Evolutionary conservation across 2,329 filamentous ascomycete species (phyloP).

Genomic region (Corynespora cassiicola): DNA sequence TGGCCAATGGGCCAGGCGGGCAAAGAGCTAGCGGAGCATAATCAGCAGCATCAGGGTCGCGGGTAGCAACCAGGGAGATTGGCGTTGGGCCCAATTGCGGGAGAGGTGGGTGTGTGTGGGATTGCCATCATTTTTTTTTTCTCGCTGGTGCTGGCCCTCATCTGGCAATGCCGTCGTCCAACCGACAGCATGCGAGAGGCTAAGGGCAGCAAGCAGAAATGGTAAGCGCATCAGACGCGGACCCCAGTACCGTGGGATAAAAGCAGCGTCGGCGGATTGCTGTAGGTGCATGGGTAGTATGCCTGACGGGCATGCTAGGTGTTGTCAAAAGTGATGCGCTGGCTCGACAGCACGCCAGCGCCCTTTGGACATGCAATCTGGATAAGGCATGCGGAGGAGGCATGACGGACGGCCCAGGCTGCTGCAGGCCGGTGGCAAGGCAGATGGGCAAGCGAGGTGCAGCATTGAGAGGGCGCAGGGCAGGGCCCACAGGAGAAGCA

Average conservation of each 20-base stretch:
- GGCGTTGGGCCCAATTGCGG: slow-evolving; percentile 39
- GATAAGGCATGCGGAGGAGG: slow-evolving; percentile 42
- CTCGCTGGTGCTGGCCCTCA: too few species aligned
- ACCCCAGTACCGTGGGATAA: slow-evolving; percentile 32
- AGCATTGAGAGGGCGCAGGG: neutral
- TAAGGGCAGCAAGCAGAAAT: slow-evolving; percentile 44
- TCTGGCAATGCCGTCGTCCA: too few species aligned
- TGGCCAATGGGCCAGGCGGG: slow-evolving; percentile 37
- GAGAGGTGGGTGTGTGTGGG: slow-evolving; percentile 30
- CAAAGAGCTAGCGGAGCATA: slow-evolving; percentile 28
- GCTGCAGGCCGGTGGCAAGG: slow-evolving; percentile 34
- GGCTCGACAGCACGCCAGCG: slow-evolving; percentile 49
- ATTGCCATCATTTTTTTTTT: slow-evolving; percentile 30
- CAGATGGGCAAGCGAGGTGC: slow-evolving; percentile 20
- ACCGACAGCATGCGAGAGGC: slow-evolving; percentile 31
- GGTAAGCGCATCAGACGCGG: slow-evolving; percentile 48
- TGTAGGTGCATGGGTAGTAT: slow-evolving; percentile 48
- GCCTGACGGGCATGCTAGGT: slow-evolving; percentile 47
- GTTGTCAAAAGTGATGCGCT: slow-evolving; percentile 51
- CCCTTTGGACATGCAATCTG: slow-evolving; percentile 46
- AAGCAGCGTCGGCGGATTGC: slow-evolving; percentile 42
- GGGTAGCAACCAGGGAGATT: too few species aligned
- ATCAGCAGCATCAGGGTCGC: slow-evolving; percentile 41
- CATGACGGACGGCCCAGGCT: slow-evolving; percentile 30
- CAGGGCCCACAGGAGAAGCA: slow-evolving; percentile 1